Evolutionary conservation across 2,329 filamentous ascomycete species (phyloP), one percentile per base, ranked within the genome.

Genomic region (Colletotrichum ledebouriae): DNA sequence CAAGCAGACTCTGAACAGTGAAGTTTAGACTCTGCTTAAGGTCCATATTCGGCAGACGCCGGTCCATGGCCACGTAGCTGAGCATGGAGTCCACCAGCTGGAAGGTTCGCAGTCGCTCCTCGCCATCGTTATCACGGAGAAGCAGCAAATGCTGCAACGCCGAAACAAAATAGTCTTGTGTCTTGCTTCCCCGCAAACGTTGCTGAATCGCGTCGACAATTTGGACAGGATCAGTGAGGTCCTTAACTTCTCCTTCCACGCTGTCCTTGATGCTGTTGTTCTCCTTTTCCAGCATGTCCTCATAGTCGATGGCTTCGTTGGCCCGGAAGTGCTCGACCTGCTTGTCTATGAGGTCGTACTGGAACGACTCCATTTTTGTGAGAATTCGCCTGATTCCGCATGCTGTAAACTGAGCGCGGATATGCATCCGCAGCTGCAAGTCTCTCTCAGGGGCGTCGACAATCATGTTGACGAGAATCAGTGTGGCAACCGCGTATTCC

Each of bases 1-100:
- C 96, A 71, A 99, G 85, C 73, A 99, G 85, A 78, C 89, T 97
- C 81, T 98, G 96, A 10, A 99, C 96, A 0, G 95, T 98, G 75
- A 98, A 98, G 78, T 97, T 98, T 72, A 99, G 87, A 76, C 94
- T 97, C 79, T 98, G 95, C 83, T 98, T 98, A 68, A 99, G 87
- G 78, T 99, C 96, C 90, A 98, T 95, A 79, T 99, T 95, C 44
- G 96, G 96, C 72, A 98, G 81, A 71, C 96, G 88, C 76, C 96
- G 89, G 79, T 99, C 96, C 95, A 99, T 99, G 74, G 95, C 95
- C 71, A 99, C 95, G 79, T 98, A 98, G 80, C 94, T 97, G 72
- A 99, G 89, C 94, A 98, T 98, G n/a, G 93, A 91, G 80, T 99
- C 96, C 33, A 98, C 94, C 33, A 99, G 88, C 83, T 98, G 96